Evolutionary conservation across 139 green algal species (phyloP), one percentile per base, ranked within the genome.

Genomic region (Spirogloea muscicola): DNA sequence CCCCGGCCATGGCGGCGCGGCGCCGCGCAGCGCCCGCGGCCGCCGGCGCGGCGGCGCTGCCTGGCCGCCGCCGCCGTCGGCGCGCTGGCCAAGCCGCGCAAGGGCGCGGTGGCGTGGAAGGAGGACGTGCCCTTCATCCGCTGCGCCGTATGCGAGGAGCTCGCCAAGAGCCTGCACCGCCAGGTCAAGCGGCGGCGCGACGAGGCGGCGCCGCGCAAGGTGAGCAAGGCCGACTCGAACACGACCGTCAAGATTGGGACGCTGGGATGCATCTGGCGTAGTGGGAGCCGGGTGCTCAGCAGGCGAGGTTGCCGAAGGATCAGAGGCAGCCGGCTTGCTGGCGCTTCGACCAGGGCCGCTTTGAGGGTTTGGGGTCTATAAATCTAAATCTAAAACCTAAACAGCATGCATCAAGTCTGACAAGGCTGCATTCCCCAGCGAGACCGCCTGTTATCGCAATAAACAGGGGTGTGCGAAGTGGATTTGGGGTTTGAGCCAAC

Each of bases 131-230:
- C 18, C 21, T 78, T 48, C 0, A 80, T 80, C 0, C 62, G 66
- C 9, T 80, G 72, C 31, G 72, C 39, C 18, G 72, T 80, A 13
- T 80, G 72, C 4, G 34, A 80, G 67, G 40, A 77, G 63, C 44
- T 80, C 9, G 62, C 29, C 3, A 81, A 77, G 44, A 37, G 79
- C 18, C 44, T 77, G 3, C 36, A 44, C 31, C 33, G 41, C 2
- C 72, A 80, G 43, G 49, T 80, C 21, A 81, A 80, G n/a, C 10
- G 16, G 2, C 36, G 67, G 3, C 62, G 65, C 21, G 68, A 77
- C 2, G 62, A 77, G 27, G 25, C 36, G 7, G 27, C 36, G 2
- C 63, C 43, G 5, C 79, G 67, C 25, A 80, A 80, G 63, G 65
- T 77, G n/a, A n/a, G n/a, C n/a, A n/a, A n/a, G n/a, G n/a, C n/a